phyloP scores from a whole-genome alignment of 495 filamentous ascomycete species.

The Lophiotrema nucula region DNA sequence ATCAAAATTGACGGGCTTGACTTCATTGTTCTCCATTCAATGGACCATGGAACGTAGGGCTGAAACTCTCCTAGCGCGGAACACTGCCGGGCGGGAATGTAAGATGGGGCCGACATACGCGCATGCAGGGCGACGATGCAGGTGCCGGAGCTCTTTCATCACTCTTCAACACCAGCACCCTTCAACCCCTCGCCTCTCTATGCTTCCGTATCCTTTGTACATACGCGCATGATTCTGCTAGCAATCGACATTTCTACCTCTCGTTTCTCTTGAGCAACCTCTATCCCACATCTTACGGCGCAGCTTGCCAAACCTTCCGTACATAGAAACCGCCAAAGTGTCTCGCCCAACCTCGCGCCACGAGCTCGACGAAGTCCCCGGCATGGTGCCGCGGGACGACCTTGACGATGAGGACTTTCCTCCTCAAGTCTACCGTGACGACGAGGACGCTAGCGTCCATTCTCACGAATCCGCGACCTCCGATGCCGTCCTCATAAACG shows the following conservation, averaged over 20 bases:
- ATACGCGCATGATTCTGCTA: neutral
- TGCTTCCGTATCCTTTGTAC: neutral
- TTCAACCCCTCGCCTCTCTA: neutral
- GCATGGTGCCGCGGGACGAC: constrained; percentile 11
- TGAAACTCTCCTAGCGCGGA: neutral
- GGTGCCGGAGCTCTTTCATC: neutral
- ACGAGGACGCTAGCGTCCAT: constrained; percentile 18
- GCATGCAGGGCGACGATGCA: constrained; percentile 4
- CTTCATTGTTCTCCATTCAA: too few relatives aligned
- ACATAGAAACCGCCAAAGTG: constrained; percentile 15
- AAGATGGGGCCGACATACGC: neutral
- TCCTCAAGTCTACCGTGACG: constrained; percentile 30
- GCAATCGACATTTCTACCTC: neutral
- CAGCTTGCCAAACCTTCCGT: neutral
- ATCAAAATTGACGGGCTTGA: too few relatives aligned
- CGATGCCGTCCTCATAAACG: constrained; percentile 28
- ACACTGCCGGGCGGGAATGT: too few relatives aligned
- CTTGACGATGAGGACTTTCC: constrained; percentile 23
- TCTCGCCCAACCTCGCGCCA: constrained; percentile 22
- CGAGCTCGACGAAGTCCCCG: constrained; percentile 24
- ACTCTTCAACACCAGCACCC: neutral
- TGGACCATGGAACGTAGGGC: constrained; percentile 5
- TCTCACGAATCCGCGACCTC: constrained; percentile 15
- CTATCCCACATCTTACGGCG: neutral
- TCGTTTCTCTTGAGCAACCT: neutral